Conservation (phyloP, 495 filamentous ascomycete species). For the Hypoxylon fragiforme region DNA sequence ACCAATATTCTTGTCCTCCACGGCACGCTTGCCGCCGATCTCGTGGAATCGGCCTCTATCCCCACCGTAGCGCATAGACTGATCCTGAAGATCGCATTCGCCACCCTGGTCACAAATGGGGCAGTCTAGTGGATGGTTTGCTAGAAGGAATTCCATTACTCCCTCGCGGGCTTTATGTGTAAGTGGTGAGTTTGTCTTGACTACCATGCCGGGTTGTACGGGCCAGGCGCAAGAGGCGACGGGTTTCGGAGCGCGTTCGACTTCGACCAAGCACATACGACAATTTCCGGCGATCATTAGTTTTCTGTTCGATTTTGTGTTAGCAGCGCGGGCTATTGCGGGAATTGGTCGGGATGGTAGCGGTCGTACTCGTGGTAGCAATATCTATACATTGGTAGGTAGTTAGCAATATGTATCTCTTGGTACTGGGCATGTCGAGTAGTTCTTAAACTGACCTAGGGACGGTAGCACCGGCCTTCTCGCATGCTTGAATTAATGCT, state of each 20-base stretch:
- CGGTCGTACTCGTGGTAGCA: slow-evolving; percentile 91
- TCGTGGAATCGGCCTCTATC: slow-evolving; percentile 98
- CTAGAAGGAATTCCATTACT: slow-evolving; percentile 97
- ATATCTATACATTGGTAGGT: slow-evolving; percentile 79
- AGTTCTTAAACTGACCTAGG: slow-evolving; percentile 63
- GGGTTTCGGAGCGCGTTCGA: slow-evolving; percentile 92
- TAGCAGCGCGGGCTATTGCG: slow-evolving; percentile 34
- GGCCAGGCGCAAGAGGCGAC: slow-evolving; percentile 99
- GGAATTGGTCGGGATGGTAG: slow-evolving; percentile 14
- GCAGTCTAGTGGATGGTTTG: slow-evolving; percentile 97
- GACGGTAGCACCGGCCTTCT: slow-evolving; percentile 91
- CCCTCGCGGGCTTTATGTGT: slow-evolving; percentile 97
- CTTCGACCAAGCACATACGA: slow-evolving; percentile 98
- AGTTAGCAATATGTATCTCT: slow-evolving; percentile 41
- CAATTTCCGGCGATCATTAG: slow-evolving; percentile 99
- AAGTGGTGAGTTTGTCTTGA: slow-evolving; percentile 94
- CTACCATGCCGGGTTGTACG: slow-evolving; percentile 96
- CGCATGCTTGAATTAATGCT: slow-evolving; percentile 97
- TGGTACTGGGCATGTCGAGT: neutral
- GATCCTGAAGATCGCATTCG: slow-evolving; percentile 98
- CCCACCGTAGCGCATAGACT: slow-evolving; percentile 97
- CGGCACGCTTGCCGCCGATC: slow-evolving; percentile 88
- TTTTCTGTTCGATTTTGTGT: slow-evolving; percentile 63
- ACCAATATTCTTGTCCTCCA: slow-evolving; percentile 99
- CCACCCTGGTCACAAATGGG: slow-evolving; percentile 98